A percentile compares a stretch with the other conserved stretches of the same genome.
Evolutionary conservation across 2,329 filamentous ascomycete genomes (phyloP).

Genomic region (Furcasterigmium furcatum): DNA sequence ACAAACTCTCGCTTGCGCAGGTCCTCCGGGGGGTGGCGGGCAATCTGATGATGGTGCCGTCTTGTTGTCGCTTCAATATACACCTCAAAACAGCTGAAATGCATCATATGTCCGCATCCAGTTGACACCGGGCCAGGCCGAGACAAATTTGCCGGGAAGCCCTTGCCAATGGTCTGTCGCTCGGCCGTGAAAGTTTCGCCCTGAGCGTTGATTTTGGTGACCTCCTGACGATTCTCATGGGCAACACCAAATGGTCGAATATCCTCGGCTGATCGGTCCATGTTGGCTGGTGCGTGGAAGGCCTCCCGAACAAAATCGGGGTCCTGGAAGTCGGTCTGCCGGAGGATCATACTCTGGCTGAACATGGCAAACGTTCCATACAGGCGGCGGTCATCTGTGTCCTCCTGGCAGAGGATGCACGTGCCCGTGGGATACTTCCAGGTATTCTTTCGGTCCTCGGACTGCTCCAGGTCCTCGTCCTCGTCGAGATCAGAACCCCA

Average conservation of each 20-base stretch:
- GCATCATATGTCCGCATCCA: conserved; percentile 98
- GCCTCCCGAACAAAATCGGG: conserved; percentile 82
- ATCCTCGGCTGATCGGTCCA: conserved; percentile 81
- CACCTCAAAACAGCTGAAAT: conserved; percentile 90
- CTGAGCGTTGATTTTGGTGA: conserved; percentile 71
- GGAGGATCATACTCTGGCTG: conserved; percentile 79
- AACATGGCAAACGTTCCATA: conserved; percentile 94
- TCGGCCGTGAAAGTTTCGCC: conserved; percentile 72
- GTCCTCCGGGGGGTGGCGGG: conserved; percentile 86
- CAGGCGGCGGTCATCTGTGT: conserved; percentile 81
- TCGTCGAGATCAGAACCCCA: conserved; percentile 81
- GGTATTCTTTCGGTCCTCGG: conserved; percentile 66
- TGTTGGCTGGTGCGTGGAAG: conserved; percentile 69
- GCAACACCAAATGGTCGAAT: conserved; percentile 89
- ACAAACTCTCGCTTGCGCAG: conserved; percentile 83
- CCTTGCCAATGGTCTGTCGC: conserved; percentile 82
- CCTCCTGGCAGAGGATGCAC: conserved; percentile 95
- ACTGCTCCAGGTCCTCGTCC: conserved; percentile 64
- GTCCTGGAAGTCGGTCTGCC: conserved; percentile 82
- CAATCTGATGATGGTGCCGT: conserved; percentile 88
- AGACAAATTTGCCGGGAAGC: conserved; percentile 70
- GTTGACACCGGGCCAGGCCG: conserved; percentile 77
- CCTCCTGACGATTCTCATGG: conserved; percentile 74
- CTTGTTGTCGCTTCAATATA: conserved; percentile 83
- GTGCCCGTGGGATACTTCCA: conserved; percentile 93